Evolutionary conservation across 2,329 filamentous ascomycete genomes (phyloP).

Genomic region (Aspergillus sp.): DNA sequence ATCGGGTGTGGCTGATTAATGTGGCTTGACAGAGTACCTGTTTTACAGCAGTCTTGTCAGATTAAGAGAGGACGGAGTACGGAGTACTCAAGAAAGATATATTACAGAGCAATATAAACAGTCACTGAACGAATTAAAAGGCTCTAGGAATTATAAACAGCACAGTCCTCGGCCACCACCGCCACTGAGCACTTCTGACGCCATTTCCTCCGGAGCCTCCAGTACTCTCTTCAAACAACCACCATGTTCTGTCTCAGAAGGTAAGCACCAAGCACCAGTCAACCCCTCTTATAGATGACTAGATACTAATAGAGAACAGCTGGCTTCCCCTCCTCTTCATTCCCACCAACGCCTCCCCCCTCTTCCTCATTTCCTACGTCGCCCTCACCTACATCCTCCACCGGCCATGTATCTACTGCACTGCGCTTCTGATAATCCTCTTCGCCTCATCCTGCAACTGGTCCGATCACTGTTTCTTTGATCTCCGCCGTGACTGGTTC

Average conservation of each 20-base stretch:
- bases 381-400: constrained; percentile 93
- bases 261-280: constrained; percentile 37
- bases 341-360: constrained; percentile 74
- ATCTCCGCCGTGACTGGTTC: constrained; percentile 89
- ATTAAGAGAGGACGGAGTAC: too few relatives aligned
- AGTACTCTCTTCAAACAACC: background rate
- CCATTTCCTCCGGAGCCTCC: too few relatives aligned
- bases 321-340: constrained; percentile 86
- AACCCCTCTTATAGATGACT: constrained; percentile 1
- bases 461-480: constrained; percentile 87
- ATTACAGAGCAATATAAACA: too few relatives aligned
- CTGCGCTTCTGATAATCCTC: constrained; percentile 86
- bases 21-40: background rate
- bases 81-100: too few relatives aligned
- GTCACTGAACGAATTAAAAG: too few relatives aligned
- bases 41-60: too few relatives aligned
- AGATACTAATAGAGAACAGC: constrained; percentile 37
- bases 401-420: constrained; percentile 96
- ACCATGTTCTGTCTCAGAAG: constrained; percentile 62
- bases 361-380: constrained; percentile 84
- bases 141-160: too few relatives aligned
- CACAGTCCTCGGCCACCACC: too few relatives aligned
- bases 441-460: constrained; percentile 88
- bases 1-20: background rate
- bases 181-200: too few relatives aligned